A percentile compares a stretch with the other conserved stretches of the same genome.
phyloP scores from a whole-genome alignment of 768 basidiomycete genomes.

The Psilocybe subaeruginosa region DNA sequence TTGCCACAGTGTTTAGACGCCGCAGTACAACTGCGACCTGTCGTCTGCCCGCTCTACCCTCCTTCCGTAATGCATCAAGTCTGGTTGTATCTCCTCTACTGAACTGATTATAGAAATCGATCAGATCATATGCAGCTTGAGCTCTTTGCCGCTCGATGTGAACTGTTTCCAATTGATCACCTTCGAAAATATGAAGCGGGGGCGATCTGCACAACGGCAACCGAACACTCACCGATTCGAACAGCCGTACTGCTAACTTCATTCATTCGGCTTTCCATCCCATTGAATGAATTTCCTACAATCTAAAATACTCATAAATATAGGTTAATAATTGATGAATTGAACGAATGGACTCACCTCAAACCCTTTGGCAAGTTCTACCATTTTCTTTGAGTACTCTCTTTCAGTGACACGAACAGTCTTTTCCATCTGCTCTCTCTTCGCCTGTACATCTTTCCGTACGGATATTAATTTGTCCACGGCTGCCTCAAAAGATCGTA shows the following conservation, averaged over 20 bases:
- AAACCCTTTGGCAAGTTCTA: constrained; percentile 91
- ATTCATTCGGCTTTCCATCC: constrained; percentile 90
- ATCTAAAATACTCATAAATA: constrained; percentile 48
- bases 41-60: constrained; percentile 85
- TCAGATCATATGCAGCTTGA: constrained; percentile 91
- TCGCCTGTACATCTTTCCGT: constrained; percentile 86
- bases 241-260: constrained; percentile 94
- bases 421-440: constrained; percentile 92
- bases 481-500: constrained; percentile 88
- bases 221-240: constrained; percentile 72
- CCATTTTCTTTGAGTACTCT: constrained; percentile 93
- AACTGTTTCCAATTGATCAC: constrained; percentile 94
- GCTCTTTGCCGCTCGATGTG: constrained; percentile 92
- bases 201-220: constrained; percentile 1
- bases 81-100: constrained; percentile 77
- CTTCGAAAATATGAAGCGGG: constrained; percentile 37
- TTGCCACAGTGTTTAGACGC: constrained; percentile 84
- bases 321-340: not conserved
- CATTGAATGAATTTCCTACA: constrained; percentile 84
- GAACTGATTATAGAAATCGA: constrained; percentile 94
- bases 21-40: constrained; percentile 88
- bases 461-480: constrained; percentile 87
- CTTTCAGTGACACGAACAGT: constrained; percentile 86
- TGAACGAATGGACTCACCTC: constrained; percentile 62
- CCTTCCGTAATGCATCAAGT: constrained; percentile 79